Base-by-base conservation (phyloP, 2,329 filamentous ascomycete species). In the Fusarium sp. region DNA sequence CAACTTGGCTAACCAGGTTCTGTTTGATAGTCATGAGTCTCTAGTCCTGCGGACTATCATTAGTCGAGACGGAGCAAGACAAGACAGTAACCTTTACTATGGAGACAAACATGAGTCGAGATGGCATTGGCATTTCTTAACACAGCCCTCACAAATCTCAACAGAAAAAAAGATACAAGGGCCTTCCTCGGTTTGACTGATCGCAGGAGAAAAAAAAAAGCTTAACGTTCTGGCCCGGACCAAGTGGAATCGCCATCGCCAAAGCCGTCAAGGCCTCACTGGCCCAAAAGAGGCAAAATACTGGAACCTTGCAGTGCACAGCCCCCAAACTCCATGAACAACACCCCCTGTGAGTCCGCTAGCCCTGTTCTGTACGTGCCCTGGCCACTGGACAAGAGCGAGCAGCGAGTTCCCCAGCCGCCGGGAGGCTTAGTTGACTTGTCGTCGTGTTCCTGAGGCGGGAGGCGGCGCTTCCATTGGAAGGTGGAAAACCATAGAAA, bases 231-330 rank as follows among this genome's bases (percentile, higher is more conserved):
- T 73, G 55, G 70, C 46, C 57, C 44, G 27, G 55, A 46, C 46
- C 65, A 54, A 39, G 53, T 53, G 64, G 45, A 59, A 74, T 74
- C 49, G 69, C 72, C 69, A 75, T 73, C 70, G 70, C 72, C 69
- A 71, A 68, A 54, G 72, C 67, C 62, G 45, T 56, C 47, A 41
- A 62, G 49, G 58, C 62, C 62, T 56, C 38, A 68, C 35, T 67
- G 56, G 65, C 22, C 61, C 44, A 27, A 20, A 27, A 15, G 39
- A 17, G n/a, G 17, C 35, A 67, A 57, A 71, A 31, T 59, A 45
- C 57, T 65, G 68, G 20, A 44, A 25, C 29, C 62, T 39, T 62
- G 50, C 47, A 54, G 50, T 68, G 71, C 71, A 73, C 71, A 54
- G 71, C 71, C 71, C 56, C 67, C 29, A 44, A 49, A 25, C 62